These are phyloP conservation scores for Chrysosporium queenslandicum DNA, from an alignment of 2,329 filamentous ascomycete species.

Conservation along the genomic window DNA sequence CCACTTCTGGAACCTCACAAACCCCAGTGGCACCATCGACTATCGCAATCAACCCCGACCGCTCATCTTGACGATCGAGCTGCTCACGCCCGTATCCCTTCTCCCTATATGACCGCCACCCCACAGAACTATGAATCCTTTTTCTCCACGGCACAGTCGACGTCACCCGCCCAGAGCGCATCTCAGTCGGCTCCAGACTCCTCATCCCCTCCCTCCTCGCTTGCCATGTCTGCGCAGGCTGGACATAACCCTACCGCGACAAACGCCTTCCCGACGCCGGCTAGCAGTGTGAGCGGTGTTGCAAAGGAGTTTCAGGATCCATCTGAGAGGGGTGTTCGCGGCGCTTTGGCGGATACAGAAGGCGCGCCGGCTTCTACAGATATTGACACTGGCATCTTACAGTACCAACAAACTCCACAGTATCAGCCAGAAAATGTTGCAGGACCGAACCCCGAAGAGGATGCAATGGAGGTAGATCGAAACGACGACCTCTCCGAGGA, in stretches of 20 bases:
- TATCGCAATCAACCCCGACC: constrained; percentile 5
- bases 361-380: constrained; percentile 19
- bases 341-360: constrained; percentile 16
- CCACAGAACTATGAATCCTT: constrained; percentile 41
- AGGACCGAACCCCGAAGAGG: constrained; percentile 18
- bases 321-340: constrained; percentile 13
- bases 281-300: constrained; percentile 35
- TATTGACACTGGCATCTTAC: constrained; percentile 13
- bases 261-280: constrained; percentile 38
- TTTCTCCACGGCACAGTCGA: constrained; percentile 35
- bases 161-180: constrained; percentile 38
- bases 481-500: constrained; percentile 20
- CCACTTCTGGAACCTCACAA: constrained; percentile 12
- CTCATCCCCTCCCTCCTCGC: constrained; percentile 35
- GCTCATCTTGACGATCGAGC: constrained; percentile 20
- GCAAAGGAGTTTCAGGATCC: constrained; percentile 26
- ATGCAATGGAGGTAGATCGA: constrained; percentile 35
- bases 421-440: background rate
- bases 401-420: background rate
- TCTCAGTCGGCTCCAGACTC: constrained; percentile 33
- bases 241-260: constrained; percentile 35
- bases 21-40: constrained; percentile 8
- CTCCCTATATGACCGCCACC: constrained; percentile 44
- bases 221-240: constrained; percentile 35
- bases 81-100: constrained; percentile 25